Evolutionary conservation across 2,329 filamentous ascomycete genomes (phyloP).

Genomic region (Arthrobotrys entomopaga): DNA sequence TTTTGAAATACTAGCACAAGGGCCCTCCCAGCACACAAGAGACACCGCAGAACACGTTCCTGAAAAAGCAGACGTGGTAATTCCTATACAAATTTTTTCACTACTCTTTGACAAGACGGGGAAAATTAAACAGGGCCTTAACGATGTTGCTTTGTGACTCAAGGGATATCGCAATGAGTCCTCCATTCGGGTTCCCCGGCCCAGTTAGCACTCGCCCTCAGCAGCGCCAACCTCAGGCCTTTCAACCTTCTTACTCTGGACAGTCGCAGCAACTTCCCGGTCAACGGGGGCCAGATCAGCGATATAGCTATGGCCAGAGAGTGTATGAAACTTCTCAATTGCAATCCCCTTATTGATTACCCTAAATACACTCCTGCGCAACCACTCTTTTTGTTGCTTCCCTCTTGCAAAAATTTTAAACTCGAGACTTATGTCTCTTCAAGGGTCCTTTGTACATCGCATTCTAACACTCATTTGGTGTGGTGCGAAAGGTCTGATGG

Average conservation of each 20-base stretch:
- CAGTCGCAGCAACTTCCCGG: slow-evolving; percentile 36
- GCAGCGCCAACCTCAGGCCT: slow-evolving; percentile 30
- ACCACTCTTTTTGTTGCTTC: neutral
- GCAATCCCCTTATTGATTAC: neutral
- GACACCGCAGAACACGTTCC: slow-evolving; percentile 36
- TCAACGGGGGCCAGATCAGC: slow-evolving; percentile 34
- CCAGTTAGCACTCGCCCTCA: slow-evolving; percentile 40
- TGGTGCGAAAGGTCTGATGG: slow-evolving; percentile 52
- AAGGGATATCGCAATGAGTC: slow-evolving; percentile 55
- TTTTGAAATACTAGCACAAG: slow-evolving; percentile 33
- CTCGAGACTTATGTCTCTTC: too few species aligned
- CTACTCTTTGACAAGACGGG: slow-evolving; percentile 42
- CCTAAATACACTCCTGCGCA: neutral
- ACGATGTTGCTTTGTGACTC: slow-evolving; percentile 55
- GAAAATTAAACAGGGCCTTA: slow-evolving; percentile 50
- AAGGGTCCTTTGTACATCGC: neutral
- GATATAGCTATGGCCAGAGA: slow-evolving; percentile 48
- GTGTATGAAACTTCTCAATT: slow-evolving; percentile 42
- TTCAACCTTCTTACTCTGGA: slow-evolving; percentile 27
- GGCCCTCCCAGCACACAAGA: slow-evolving; percentile 23
- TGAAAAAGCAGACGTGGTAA: slow-evolving; percentile 48
- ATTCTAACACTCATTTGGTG: slow-evolving; percentile 43
- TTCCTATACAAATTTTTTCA: slow-evolving; percentile 43
- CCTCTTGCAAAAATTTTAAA: neutral
- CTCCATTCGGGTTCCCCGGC: slow-evolving; percentile 46